These are phyloP conservation scores for Colletotrichum shisoi DNA, from an alignment of 2,329 filamentous ascomycete genomes.

Conservation along the genomic window DNA sequence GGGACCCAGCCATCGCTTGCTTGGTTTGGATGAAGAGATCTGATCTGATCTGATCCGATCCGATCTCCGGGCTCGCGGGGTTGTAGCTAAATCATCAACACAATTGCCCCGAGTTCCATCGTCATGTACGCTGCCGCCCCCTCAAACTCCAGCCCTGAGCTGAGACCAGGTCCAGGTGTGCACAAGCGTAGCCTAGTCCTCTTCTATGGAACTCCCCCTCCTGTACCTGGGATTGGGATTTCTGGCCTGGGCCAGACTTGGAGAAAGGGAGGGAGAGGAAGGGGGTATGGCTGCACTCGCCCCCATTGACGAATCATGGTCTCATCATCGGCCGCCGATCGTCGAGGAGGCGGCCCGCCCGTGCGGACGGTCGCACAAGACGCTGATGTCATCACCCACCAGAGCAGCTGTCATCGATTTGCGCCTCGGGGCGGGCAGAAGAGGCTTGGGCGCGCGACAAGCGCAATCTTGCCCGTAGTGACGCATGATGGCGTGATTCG, in stretches of 20 bases:
- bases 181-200: not conserved
- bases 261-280: not conserved
- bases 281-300: not conserved
- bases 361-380: not conserved
- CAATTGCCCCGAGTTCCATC: not conserved
- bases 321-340: constrained; percentile 38
- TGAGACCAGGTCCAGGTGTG: too few species aligned
- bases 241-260: not conserved
- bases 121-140: not conserved
- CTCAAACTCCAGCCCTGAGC: not conserved
- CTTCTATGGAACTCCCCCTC: not conserved
- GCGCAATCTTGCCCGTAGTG: not conserved
- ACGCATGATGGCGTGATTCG: constrained; percentile 36
- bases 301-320: constrained; percentile 31
- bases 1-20: not conserved
- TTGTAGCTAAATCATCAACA: not conserved
- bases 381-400: constrained; percentile 39
- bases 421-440: constrained; percentile 16
- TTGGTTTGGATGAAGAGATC: not conserved
- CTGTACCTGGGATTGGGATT: not conserved
- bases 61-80: not conserved
- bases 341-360: not conserved
- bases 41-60: not conserved
- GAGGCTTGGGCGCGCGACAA: not conserved
- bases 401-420: constrained; percentile 40